Evolutionary conservation across 331 rosid species (phyloP).

Genomic region (Cydonia oblonga): DNA sequence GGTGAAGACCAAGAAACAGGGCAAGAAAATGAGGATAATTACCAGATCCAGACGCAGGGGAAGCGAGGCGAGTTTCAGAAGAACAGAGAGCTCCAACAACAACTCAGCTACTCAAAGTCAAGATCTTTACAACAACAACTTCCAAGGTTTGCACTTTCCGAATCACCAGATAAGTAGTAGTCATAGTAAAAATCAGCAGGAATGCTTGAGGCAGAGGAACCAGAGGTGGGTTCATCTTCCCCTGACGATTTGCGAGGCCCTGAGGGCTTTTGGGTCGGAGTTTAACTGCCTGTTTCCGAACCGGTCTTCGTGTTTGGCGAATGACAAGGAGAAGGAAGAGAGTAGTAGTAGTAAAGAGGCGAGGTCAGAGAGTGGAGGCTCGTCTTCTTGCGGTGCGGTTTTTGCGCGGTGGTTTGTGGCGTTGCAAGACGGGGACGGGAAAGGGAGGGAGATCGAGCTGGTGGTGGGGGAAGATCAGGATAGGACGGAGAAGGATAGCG

Average conservation of each 20-base stretch:
- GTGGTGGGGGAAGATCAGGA: constrained; percentile 39
- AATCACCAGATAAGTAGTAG: constrained; percentile 21
- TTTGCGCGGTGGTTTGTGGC: constrained; percentile 79
- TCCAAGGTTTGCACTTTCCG: constrained; percentile 21
- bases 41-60: constrained; percentile 42
- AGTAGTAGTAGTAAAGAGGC: constrained; percentile 4
- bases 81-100: constrained; percentile 10
- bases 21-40: constrained; percentile 54
- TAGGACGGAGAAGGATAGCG: constrained; percentile 11
- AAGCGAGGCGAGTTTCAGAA: constrained; percentile 59
- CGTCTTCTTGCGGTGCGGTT: constrained; percentile 70
- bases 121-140: not conserved
- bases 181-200: constrained; percentile 15
- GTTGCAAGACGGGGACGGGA: constrained; percentile 59
- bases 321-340: constrained; percentile 32
- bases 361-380: constrained; percentile 34
- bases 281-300: constrained; percentile 72
- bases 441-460: constrained; percentile 57
- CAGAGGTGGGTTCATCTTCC: constrained; percentile 91
- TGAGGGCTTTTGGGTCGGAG: constrained; percentile 57
- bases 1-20: constrained; percentile 81
- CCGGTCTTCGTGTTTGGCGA: constrained; percentile 51
- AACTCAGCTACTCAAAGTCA: not conserved
- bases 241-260: constrained; percentile 74
- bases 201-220: constrained; percentile 50